phyloP scores from a whole-genome alignment of 208 protist species.

The Trypanosoma lewisi region DNA sequence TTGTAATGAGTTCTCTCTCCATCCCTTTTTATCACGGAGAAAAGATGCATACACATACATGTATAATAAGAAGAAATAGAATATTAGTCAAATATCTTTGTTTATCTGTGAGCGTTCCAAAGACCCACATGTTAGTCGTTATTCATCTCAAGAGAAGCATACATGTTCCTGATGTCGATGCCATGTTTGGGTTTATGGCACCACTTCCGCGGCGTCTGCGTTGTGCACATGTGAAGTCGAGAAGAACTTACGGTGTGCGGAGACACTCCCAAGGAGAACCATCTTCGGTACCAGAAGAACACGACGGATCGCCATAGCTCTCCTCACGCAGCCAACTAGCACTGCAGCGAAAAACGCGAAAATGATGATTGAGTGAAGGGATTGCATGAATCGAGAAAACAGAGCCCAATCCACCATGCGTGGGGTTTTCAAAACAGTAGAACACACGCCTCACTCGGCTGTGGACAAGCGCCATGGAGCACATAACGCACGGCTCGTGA shows the following conservation, averaged over 20 bases:
- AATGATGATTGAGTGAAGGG: slow-evolving; percentile 88
- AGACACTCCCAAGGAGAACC: neutral
- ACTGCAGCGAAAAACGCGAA: slow-evolving; percentile 54
- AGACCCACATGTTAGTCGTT: too few relatives aligned
- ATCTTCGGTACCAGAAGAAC: neutral
- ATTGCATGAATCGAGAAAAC: slow-evolving; percentile 67
- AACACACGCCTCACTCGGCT: slow-evolving; percentile 83
- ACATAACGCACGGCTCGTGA: slow-evolving; percentile 94
- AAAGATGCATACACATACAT: too few relatives aligned
- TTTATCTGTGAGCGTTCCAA: too few relatives aligned
- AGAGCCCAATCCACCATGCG: slow-evolving; percentile 70
- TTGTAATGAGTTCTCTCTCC: neutral
- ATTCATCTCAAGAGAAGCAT: too few relatives aligned
- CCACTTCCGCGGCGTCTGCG: neutral
- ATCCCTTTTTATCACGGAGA: neutral
- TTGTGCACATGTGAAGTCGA: slow-evolving; percentile 4
- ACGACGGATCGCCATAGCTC: neutral
- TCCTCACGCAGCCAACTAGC: slow-evolving; percentile 16
- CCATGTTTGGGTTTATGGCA: too few relatives aligned
- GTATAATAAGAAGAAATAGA: too few relatives aligned
- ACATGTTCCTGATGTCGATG: too few relatives aligned
- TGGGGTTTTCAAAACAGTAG: slow-evolving; percentile 67
- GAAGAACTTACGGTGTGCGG: neutral
- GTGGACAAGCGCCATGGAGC: slow-evolving; percentile 93
- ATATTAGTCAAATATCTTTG: too few relatives aligned